Evolutionary conservation across 495 filamentous ascomycete species (phyloP), one percentile per base, ranked within the genome.

Genomic region (Durotheca rogersii): DNA sequence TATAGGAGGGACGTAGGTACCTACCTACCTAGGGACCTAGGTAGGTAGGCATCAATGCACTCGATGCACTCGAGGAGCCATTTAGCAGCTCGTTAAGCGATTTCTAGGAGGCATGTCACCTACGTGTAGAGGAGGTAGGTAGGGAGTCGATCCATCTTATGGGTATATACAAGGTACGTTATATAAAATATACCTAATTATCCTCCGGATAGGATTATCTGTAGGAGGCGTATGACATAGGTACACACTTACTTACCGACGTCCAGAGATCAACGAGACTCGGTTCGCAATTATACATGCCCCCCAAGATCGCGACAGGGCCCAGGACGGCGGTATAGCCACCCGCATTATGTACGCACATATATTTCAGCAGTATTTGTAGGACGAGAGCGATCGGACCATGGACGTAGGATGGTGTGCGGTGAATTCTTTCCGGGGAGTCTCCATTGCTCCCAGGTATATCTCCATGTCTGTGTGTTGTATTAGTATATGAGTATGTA

Each of bases 371-470:
- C 32, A 20, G 17, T 32, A 47, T 30, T 43, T 41, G 37, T 52
- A 44, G 34, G 42, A 31, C 10, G 17, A 44, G 34, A 30, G 35
- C 36, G 50, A 58, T 59, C 50, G 50, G 51, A 51, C 50, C 45
- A 59, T 54, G 45, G 41, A 27, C 50, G 56, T 50, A 59, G 56
- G 41, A 58, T 27, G 46, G 42, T 53, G 48, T 51, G 44, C 55
- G 44, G 55, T 39, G 45, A 58, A 46, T 53, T 53, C 44, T 58
- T 39, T 39, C 42, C 51, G 51, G 34, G 34, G 12, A 37, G n/a
- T n/a, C 6, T 41, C 44, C 34, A 43, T 39, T 31, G 42, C 17
- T 39, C n/a, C n/a, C n/a, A n/a, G n/a, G n/a, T n/a, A n/a, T n/a
- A n/a, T n/a, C n/a, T n/a, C n/a, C n/a, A n/a, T n/a, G n/a, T n/a